Conservation (phyloP, 768 basidiomycete genomes). For the Phylloporus sp. region DNA sequence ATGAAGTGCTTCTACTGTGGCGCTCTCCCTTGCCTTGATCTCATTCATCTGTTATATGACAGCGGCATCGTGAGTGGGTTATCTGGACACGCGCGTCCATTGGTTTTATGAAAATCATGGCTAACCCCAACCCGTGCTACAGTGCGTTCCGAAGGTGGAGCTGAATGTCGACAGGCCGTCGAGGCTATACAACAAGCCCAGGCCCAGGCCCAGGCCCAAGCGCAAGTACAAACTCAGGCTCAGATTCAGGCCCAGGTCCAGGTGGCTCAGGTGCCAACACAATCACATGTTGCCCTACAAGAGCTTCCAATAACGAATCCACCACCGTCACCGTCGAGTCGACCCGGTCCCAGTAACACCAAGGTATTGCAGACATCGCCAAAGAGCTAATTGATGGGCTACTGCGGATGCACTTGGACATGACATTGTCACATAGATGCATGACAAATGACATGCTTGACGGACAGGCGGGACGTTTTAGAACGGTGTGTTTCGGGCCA, state of each 20-base stretch:
- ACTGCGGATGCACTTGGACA: constrained; percentile 9
- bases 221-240: constrained; percentile 15
- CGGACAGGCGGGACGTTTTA: constrained; percentile 24
- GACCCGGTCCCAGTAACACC: constrained; percentile 24
- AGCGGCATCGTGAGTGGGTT: constrained; percentile 70
- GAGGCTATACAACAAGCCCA: constrained; percentile 36
- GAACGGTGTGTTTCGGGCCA: constrained; percentile 10
- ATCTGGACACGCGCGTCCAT: constrained; percentile 21
- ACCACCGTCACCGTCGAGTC: constrained; percentile 17
- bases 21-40: constrained; percentile 19
- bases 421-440: constrained; percentile 17
- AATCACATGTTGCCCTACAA: constrained; percentile 22
- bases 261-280: constrained; percentile 15
- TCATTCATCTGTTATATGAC: constrained; percentile 27
- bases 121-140: constrained; percentile 23
- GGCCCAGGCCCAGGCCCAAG: constrained; percentile 26
- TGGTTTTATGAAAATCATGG: constrained; percentile 21
- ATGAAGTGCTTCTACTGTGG: constrained; percentile 26
- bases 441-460: constrained; percentile 11
- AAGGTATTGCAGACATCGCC: constrained; percentile 18
- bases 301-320: constrained; percentile 18
- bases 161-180: constrained; percentile 58
- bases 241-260: constrained; percentile 23
- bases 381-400: constrained; percentile 8
- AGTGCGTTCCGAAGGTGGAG: constrained; percentile 85